phyloP scores from a whole-genome alignment of 129 eudicot genomes.

The Mikania micrantha region DNA sequence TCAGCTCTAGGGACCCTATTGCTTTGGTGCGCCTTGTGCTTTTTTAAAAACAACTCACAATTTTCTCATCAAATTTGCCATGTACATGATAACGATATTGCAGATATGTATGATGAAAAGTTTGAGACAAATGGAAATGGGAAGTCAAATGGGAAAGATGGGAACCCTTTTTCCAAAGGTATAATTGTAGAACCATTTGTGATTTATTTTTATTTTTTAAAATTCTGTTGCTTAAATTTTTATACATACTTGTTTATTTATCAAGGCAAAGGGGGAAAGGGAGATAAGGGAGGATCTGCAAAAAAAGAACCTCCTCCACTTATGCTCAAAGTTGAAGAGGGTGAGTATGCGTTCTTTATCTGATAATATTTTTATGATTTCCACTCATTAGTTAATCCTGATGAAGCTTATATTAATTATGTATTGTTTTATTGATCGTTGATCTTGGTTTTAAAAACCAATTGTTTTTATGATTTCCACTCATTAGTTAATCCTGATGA shows the following conservation, averaged over 20 bases:
- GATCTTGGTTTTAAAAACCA: too few relatives aligned
- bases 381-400: not conserved
- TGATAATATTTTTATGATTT: not conserved
- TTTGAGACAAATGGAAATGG: conserved; percentile 26
- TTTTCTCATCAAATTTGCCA: not conserved
- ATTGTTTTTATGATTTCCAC: not conserved
- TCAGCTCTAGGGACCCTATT: too few relatives aligned
- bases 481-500: not conserved
- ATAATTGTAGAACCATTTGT: conserved; percentile 2
- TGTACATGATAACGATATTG: not conserved
- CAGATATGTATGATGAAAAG: conserved; percentile 28
- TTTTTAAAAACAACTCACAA: not conserved
- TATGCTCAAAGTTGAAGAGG: conserved; percentile 59
- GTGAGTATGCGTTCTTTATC: conserved; percentile 30
- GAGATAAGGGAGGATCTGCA: conserved; percentile 47
- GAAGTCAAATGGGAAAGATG: conserved; percentile 52
- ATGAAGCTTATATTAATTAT: not conserved
- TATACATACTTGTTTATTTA: not conserved
- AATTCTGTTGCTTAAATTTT: not conserved
- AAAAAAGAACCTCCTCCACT: conserved; percentile 43
- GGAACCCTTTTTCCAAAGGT: conserved; percentile 29
- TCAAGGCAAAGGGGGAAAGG: conserved; percentile 65
- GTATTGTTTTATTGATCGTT: not conserved
- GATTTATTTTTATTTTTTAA: not conserved
- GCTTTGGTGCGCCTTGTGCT: not conserved